Evolutionary conservation across 148 eudicot genomes (phyloP).

Genomic region (Fagopyrum esculentum): DNA sequence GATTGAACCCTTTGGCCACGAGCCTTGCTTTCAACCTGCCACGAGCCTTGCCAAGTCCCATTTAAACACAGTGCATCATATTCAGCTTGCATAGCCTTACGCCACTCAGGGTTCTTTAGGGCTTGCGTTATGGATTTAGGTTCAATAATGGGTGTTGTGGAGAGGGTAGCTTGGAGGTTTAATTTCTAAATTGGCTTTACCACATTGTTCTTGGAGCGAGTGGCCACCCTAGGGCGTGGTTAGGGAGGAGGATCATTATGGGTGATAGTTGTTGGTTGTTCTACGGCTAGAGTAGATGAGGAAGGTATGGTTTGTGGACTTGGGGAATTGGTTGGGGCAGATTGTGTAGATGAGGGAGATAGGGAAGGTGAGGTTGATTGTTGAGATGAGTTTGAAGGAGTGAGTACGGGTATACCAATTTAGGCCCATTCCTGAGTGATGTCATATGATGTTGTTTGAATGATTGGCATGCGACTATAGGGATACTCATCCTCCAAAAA

Average conservation of each 20-base stretch:
- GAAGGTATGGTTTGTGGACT: not conserved
- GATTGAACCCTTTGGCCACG: not conserved
- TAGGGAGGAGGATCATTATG: not conserved
- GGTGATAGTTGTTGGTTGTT: not conserved
- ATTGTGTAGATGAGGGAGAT: no score
- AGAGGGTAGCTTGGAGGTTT: not conserved
- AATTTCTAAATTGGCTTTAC: not conserved
- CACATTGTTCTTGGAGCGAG: not conserved
- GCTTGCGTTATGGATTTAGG: not conserved
- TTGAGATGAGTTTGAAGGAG: no score
- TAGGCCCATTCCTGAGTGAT: no score
- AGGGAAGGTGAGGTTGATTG: no score
- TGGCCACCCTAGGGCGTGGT: not conserved
- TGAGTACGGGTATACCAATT: no score
- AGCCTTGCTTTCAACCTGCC: not conserved
- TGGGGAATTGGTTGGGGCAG: not conserved
- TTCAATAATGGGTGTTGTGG: no score
- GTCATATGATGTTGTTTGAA: no score
- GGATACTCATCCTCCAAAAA: not conserved
- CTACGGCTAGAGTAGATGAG: not conserved
- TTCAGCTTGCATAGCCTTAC: not conserved
- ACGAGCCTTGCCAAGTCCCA: not conserved
- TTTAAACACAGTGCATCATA: not conserved
- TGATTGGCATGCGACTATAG: no score
- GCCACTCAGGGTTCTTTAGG: not conserved